Evolutionary conservation across 1,139 yeast genomes (phyloP).

Genomic region (Meyerozyma athensensis): DNA sequence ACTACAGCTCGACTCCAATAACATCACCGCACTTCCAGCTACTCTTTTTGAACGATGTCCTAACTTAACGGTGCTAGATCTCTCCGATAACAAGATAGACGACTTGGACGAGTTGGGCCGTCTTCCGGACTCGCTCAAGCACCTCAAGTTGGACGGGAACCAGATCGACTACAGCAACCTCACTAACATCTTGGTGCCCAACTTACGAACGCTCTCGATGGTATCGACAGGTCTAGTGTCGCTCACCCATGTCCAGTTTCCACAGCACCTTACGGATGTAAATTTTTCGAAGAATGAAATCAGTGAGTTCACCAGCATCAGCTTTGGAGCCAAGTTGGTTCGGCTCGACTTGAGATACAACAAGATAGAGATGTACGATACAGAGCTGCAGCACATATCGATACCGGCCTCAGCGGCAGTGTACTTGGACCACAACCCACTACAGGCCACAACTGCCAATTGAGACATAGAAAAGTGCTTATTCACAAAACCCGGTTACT

Average conservation of each 20-base stretch:
- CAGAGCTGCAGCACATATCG: conserved; percentile 4
- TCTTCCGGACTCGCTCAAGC: conserved; percentile 16
- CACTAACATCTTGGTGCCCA: conserved; percentile 16
- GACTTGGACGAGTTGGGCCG: conserved; percentile 24
- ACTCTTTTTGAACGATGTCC: conserved; percentile 12
- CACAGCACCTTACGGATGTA: conserved; percentile 14
- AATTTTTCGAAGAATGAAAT: conserved; percentile 18
- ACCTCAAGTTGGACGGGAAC: conserved; percentile 19
- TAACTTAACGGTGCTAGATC: conserved; percentile 12
- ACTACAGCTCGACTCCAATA: conserved; percentile 16
- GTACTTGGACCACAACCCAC: not conserved
- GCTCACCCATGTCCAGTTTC: conserved; percentile 15
- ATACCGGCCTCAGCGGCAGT: conserved; percentile 7
- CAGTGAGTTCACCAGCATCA: conserved; percentile 11
- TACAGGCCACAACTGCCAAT: not conserved
- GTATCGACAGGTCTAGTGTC: conserved; percentile 19
- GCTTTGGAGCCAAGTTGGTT: conserved; percentile 12
- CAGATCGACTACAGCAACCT: conserved; percentile 20
- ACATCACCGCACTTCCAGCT: conserved; percentile 13
- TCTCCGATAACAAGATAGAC: conserved; percentile 19
- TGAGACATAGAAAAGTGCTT: too few relatives aligned
- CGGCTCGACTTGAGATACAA: conserved; percentile 15
- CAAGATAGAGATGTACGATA: conserved; percentile 11
- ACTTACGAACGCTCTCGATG: conserved; percentile 18
- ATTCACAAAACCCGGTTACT: too few relatives aligned